Evolutionary conservation across 192 early-diverging fungal genomes (phyloP).

Genomic region (Diversispora epigaea): DNA sequence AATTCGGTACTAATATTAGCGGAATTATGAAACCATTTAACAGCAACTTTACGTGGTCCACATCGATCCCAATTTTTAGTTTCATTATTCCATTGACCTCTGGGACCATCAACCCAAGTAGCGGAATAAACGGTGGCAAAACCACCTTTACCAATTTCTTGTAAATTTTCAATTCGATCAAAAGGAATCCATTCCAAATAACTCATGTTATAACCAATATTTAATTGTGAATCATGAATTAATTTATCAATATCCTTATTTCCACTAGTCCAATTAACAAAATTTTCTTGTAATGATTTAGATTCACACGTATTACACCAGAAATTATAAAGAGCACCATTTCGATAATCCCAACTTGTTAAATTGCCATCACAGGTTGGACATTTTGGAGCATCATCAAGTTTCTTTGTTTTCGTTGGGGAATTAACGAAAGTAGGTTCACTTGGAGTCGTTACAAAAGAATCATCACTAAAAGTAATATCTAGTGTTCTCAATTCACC

Average conservation of each 20-base stretch:
- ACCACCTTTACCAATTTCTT: not conserved
- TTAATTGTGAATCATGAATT: not conserved
- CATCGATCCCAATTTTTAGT: not conserved
- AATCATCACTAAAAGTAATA: too few species aligned
- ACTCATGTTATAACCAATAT: too few species aligned
- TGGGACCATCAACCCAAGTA: conserved; percentile 5
- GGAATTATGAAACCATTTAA: not conserved
- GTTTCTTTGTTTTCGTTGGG: too few species aligned
- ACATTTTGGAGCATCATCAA: not conserved
- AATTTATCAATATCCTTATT: not conserved
- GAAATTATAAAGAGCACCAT: not conserved
- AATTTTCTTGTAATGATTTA: not conserved
- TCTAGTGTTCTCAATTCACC: too few species aligned
- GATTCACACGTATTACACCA: conserved; percentile 10
- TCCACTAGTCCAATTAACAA: conserved; percentile 18
- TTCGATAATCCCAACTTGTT: not conserved
- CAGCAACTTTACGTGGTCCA: not conserved
- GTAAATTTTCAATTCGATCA: not conserved
- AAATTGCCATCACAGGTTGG: not conserved
- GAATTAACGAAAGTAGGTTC: too few species aligned
- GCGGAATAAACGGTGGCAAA: conserved; percentile 14
- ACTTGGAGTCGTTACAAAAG: too few species aligned
- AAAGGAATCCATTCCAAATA: conserved; percentile 2
- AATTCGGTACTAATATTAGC: not conserved
- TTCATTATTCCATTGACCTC: conserved; percentile 1